phyloP scores from a whole-genome alignment of 78 protist genomes.

The Dictyostelium discoideum region dicty_2.7 NC_007088.5:3415501-3416000 shows the following conservation, averaged over 20 bases:
- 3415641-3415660: conserved; percentile 69
- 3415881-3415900: conserved; percentile 48
- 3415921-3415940: conserved; percentile 37
- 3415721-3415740: neutral
- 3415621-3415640: conserved; percentile 49
- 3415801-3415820: neutral
- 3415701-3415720: neutral
- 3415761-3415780: neutral
- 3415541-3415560: neutral
- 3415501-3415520: conserved; percentile 29
- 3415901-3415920: conserved; percentile 67
- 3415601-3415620: conserved; percentile 43
- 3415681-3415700: conserved; percentile 21
- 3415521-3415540: conserved; percentile 5
- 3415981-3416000: conserved; percentile 29
- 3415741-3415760: neutral
- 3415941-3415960: conserved; percentile 2
- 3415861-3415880: conserved; percentile 31
- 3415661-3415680: conserved; percentile 38
- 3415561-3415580: neutral
- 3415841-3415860: conserved; percentile 60
- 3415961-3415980: neutral
- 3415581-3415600: conserved; percentile 50
- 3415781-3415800: neutral
- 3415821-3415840: conserved; percentile 8